Evolutionary conservation across 2,329 filamentous ascomycete species (phyloP).

Genomic region (Hypoxylon sp.): DNA sequence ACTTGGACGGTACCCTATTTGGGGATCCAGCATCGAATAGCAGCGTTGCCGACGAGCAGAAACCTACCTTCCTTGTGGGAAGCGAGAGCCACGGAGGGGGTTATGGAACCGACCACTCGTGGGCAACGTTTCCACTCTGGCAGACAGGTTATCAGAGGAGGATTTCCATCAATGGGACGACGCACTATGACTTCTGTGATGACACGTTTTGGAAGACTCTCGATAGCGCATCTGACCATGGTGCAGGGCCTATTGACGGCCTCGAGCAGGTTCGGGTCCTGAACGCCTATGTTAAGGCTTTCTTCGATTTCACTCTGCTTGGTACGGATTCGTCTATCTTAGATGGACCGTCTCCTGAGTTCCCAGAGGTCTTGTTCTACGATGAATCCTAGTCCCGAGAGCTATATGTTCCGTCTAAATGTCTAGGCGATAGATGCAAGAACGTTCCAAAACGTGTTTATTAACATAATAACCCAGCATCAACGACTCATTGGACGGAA

Average conservation of each 20-base stretch:
- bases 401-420: neutral
- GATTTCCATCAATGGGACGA: constrained; percentile 41
- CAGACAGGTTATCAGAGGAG: constrained; percentile 46
- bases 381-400: neutral
- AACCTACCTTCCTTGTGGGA: constrained; percentile 47
- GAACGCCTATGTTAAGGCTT: constrained; percentile 39
- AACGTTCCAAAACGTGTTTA: too few relatives aligned
- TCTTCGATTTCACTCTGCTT: constrained; percentile 40
- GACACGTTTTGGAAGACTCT: constrained; percentile 45
- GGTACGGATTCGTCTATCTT: constrained; percentile 32
- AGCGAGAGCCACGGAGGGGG: constrained; percentile 36
- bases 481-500: too few relatives aligned
- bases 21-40: constrained; percentile 27
- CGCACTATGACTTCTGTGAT: constrained; percentile 49
- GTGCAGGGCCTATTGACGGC: constrained; percentile 22
- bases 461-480: too few relatives aligned
- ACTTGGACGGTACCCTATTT: constrained; percentile 46
- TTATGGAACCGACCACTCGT: constrained; percentile 29
- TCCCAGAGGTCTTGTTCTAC: constrained; percentile 25
- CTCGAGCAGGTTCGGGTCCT: constrained; percentile 18
- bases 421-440: too few relatives aligned
- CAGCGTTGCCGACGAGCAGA: constrained; percentile 41
- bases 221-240: constrained; percentile 5
- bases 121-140: constrained; percentile 41
- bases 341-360: constrained; percentile 34